A percentile compares a stretch with the other conserved stretches of the same genome.
Conservation (phyloP, 2,329 filamentous ascomycete genomes). For the Epichloe glyceriae region DNA sequence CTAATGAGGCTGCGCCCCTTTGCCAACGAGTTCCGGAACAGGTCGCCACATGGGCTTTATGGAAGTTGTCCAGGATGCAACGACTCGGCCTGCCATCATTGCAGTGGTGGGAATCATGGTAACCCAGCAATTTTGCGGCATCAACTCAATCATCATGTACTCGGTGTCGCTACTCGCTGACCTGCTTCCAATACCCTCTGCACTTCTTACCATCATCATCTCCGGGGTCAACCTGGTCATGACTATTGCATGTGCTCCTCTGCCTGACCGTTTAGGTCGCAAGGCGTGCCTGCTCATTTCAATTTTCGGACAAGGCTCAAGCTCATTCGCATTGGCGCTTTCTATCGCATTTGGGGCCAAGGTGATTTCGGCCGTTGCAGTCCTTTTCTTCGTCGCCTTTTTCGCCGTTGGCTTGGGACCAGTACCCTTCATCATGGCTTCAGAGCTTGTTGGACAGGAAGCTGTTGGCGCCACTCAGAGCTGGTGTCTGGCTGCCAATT, state of each 20-base stretch:
- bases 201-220: conserved; percentile 74
- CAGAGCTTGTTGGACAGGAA: conserved; percentile 79
- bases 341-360: conserved; percentile 65
- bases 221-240: conserved; percentile 77
- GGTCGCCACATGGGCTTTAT: conserved; percentile 42
- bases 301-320: conserved; percentile 71
- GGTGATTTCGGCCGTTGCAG: conserved; percentile 65
- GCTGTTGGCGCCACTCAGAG: conserved; percentile 87
- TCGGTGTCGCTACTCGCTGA: conserved; percentile 78
- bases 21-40: not conserved
- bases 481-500: conserved; percentile 77
- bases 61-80: conserved; percentile 51
- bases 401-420: conserved; percentile 88
- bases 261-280: conserved; percentile 78
- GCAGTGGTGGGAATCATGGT: conserved; percentile 86
- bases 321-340: conserved; percentile 63
- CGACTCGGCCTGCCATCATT: conserved; percentile 60
- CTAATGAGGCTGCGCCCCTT: conserved; percentile 11
- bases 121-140: conserved; percentile 81
- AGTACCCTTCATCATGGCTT: conserved; percentile 86
- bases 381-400: conserved; percentile 74
- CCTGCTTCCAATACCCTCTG: conserved; percentile 69
- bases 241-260: conserved; percentile 67
- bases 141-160: conserved; percentile 98
- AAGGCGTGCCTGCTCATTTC: conserved; percentile 75